Conservation (phyloP, 495 filamentous ascomycete genomes). For the Saxispiralis lemnorum region DNA sequence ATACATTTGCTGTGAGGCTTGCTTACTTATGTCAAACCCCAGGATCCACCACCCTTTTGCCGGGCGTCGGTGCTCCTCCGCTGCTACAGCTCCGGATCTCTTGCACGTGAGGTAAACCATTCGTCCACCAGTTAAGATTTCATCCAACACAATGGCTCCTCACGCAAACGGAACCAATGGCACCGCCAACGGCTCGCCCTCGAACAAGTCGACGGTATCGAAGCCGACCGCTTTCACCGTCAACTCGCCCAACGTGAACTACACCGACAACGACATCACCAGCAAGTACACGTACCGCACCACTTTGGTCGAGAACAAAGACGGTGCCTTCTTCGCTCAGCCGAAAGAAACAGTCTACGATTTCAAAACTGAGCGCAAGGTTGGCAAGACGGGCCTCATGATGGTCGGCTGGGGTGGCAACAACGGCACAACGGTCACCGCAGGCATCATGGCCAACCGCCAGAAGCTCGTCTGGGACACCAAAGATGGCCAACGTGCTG, state of each 20-base stretch:
- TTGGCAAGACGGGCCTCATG: slow-evolving; percentile 92
- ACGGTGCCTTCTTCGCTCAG: slow-evolving; percentile 63
- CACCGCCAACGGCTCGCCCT: slow-evolving; percentile 50
- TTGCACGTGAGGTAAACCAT: slow-evolving; percentile 41
- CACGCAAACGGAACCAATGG: slow-evolving; percentile 65
- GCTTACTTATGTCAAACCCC: slow-evolving; percentile 5
- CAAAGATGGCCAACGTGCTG: slow-evolving; percentile 60
- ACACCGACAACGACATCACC: slow-evolving; percentile 73
- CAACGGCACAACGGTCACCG: slow-evolving; percentile 93
- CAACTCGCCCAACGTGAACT: slow-evolving; percentile 78
- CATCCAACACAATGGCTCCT: slow-evolving; percentile 58
- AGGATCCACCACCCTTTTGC: slow-evolving; percentile 92
- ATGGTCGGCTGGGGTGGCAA: slow-evolving; percentile 96
- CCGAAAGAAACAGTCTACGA: slow-evolving; percentile 84
- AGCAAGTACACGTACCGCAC: slow-evolving; percentile 95
- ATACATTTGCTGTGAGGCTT: too few species aligned
- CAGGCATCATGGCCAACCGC: slow-evolving; percentile 92
- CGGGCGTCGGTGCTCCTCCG: slow-evolving; percentile 81
- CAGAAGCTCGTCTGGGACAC: slow-evolving; percentile 78
- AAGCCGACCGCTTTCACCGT: slow-evolving; percentile 53
- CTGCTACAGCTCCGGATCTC: slow-evolving; percentile 73
- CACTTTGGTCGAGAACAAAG: slow-evolving; percentile 53
- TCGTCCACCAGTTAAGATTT: slow-evolving; percentile 2
- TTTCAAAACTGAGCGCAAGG: slow-evolving; percentile 91
- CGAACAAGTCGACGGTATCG: slow-evolving; percentile 23